Percentiles rank a stretch among this genome's conserved stretches.
phyloP scores from a whole-genome alignment of 495 filamentous ascomycete species.

The Penicillium dipodomyicola region DNA sequence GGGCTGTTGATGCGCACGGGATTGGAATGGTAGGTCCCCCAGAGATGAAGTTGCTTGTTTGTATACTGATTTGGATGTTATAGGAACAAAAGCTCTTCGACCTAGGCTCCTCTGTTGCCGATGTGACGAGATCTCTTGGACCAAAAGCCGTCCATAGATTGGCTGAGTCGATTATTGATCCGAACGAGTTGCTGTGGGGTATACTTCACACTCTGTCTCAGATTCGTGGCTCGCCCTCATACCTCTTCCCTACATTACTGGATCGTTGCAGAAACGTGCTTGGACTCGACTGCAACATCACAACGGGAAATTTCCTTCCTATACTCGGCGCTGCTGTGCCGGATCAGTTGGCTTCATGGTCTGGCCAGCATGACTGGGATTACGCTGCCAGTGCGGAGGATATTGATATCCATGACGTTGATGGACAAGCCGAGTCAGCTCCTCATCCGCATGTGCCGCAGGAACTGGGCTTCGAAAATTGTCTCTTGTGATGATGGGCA shows the following conservation, averaged over 20 bases:
- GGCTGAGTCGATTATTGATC: slow-evolving; percentile 34
- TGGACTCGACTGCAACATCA: slow-evolving; percentile 33
- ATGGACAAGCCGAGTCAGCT: slow-evolving; percentile 12
- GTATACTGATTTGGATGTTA: background rate
- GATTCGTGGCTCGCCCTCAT: slow-evolving; percentile 46
- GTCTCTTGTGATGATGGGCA: slow-evolving; percentile 9
- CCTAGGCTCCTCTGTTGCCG: slow-evolving; percentile 38
- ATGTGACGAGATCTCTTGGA: slow-evolving; percentile 37
- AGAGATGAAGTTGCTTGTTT: background rate
- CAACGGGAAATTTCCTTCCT: slow-evolving; percentile 36
- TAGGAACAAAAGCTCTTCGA: slow-evolving; percentile 47
- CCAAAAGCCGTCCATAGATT: slow-evolving; percentile 33
- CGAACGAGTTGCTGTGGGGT: slow-evolving; percentile 43
- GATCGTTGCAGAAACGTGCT: slow-evolving; percentile 38
- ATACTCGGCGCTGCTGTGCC: slow-evolving; percentile 18
- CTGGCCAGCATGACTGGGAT: slow-evolving; percentile 22
- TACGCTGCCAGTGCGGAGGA: slow-evolving; percentile 9
- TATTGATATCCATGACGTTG: slow-evolving; percentile 6
- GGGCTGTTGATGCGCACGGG: slow-evolving; percentile 59
- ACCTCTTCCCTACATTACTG: slow-evolving; percentile 39
- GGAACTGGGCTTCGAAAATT: slow-evolving; percentile 14
- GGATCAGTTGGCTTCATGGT: slow-evolving; percentile 18
- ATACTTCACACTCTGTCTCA: slow-evolving; percentile 42
- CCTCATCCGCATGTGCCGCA: slow-evolving; percentile 8
- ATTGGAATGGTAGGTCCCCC: slow-evolving; percentile 59